Base-by-base conservation (phyloP, 139 green algal species). In the Picochlorum sp. region DNA sequence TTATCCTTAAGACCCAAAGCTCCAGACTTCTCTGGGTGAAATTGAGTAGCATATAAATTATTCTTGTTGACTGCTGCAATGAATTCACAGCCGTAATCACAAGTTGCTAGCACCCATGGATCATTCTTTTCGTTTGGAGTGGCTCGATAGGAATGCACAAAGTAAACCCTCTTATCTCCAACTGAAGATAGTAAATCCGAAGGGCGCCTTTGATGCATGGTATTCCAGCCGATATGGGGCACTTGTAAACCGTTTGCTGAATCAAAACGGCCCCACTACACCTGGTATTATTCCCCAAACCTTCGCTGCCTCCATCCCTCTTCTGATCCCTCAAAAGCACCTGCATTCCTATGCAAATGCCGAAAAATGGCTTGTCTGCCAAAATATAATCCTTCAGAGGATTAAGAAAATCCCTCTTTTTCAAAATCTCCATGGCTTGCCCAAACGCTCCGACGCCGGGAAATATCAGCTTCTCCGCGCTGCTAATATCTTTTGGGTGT, bases 151-250 rank as follows among this genome's bases (percentile, higher is more conserved):
- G 90, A 96, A 87, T 99, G 93, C 62, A 98, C 93, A 70, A 96
- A 99, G 78, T 99, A 99, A 2, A 97, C 85, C 16, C 95, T 79
- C 45, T 84, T 68, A 28, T 85, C 79, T 16, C 75, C 83, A 11
- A 91, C 77, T 2, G 55, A 49, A 45, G 54, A 63, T 15, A 96
- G 76, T 72, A 95, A 70, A 5, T 31, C 23, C 28, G 62, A 67
- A 9, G 54, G 23, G 18, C 47, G 62, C 49, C 24, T 66, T 63
- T 77, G 73, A 63, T 79, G 51, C 81, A 95, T 69, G 20, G 80
- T 82, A 74, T 98, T 99, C 94, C 94, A 99, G 9, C 94, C 94
- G 38, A 98, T 98, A 81, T 98, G 93, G 15, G 94, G 93, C 63
- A 99, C 92, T 0, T 88, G 87, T 52, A 96, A 72, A 8, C 88